These are phyloP conservation scores for Neonectria magnoliae DNA, from an alignment of 2,329 filamentous ascomycete species.

Conservation along the genomic window DNA sequence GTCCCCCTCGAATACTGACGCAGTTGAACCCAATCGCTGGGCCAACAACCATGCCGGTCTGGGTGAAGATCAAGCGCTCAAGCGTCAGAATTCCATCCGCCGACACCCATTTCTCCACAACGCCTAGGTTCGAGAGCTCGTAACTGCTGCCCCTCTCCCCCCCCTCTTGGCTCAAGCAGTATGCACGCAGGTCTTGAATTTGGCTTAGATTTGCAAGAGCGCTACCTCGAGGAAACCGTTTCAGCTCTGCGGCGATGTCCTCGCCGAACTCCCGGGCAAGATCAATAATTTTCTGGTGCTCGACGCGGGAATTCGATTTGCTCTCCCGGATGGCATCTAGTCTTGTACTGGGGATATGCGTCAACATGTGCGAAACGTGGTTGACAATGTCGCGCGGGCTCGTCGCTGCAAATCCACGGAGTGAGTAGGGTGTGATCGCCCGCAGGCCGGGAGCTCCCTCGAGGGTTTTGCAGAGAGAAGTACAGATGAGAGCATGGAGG, in stretches of 20 bases:
- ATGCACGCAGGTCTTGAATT: background rate
- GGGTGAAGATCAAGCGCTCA: slow-evolving; percentile 20
- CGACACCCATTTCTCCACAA: accelerated
- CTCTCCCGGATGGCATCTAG: background rate
- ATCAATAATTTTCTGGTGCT: background rate
- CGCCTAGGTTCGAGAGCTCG: slow-evolving; percentile 28
- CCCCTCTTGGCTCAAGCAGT: slow-evolving; percentile 11
- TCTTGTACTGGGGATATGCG: background rate
- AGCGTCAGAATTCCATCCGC: background rate
- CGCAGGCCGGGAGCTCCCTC: background rate
- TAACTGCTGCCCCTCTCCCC: slow-evolving; percentile 5
- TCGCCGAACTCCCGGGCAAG: background rate
- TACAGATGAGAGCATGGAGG: slow-evolving; percentile 16
- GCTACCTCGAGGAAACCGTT: slow-evolving; percentile 19
- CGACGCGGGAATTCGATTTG: background rate
- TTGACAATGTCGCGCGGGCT: slow-evolving; percentile 11
- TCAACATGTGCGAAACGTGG: slow-evolving; percentile 19
- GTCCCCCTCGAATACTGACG: slow-evolving; percentile 11
- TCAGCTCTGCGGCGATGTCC: slow-evolving; percentile 4
- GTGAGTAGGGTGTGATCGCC: slow-evolving; percentile 16
- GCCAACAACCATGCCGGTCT: slow-evolving; percentile 19
- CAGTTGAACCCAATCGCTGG: slow-evolving; percentile 26
- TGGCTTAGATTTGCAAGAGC: background rate
- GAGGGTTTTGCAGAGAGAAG: accelerated
- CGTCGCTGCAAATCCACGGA: background rate